These are phyloP conservation scores for Stephania cephalantha DNA, from an alignment of 164 flowering plant species.

Conservation along the genomic window DNA sequence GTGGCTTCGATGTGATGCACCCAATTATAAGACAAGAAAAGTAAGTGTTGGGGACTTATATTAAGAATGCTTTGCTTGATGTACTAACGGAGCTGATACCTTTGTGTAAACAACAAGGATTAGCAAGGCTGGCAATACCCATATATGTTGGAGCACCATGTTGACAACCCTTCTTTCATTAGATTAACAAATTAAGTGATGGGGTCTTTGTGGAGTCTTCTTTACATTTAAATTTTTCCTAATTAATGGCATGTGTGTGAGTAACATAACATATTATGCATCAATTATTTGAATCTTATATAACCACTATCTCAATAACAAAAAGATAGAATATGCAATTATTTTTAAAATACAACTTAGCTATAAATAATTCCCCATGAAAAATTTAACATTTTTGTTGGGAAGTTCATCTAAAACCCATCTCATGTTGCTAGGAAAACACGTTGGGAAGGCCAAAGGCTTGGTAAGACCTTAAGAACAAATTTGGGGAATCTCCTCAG, in stretches of 20 bases:
- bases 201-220: neutral
- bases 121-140: conserved; percentile 23
- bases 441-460: neutral
- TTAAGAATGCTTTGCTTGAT: conserved; percentile 16
- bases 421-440: neutral
- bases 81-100: conserved; percentile 4
- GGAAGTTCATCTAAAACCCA: neutral
- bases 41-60: neutral
- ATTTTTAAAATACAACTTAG: neutral
- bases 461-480: neutral
- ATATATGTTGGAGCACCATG: conserved; percentile 12
- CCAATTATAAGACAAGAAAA: neutral
- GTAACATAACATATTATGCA: neutral
- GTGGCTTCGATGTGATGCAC: conserved; percentile 9
- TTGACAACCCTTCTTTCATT: neutral
- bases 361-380: neutral
- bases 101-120: conserved; percentile 19
- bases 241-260: no score
- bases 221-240: neutral
- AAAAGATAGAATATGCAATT: neutral
- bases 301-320: no score
- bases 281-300: neutral
- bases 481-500: neutral
- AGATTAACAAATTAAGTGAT: neutral
- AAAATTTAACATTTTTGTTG: neutral